Evolutionary conservation across 2,329 filamentous ascomycete species (phyloP).

Genomic region (Thielaviopsis musarum): DNA sequence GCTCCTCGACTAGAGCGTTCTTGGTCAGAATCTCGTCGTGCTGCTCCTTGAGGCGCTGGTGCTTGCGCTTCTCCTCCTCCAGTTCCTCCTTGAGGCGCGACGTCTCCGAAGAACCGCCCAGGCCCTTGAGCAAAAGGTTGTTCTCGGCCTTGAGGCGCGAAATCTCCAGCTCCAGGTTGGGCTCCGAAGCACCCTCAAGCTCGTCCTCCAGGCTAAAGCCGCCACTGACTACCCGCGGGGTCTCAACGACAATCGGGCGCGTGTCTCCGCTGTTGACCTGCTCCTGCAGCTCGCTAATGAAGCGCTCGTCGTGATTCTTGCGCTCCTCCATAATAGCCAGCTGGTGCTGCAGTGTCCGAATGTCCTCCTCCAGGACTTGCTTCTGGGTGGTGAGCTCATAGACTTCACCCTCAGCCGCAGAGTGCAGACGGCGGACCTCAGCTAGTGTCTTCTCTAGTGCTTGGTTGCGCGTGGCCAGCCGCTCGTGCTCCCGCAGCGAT

Average conservation of each 20-base stretch:
- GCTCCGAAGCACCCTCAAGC: conserved; percentile 21
- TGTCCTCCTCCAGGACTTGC: conserved; percentile 29
- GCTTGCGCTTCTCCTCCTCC: conserved; percentile 34
- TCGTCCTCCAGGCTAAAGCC: conserved; percentile 41
- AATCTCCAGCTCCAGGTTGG: conserved; percentile 32
- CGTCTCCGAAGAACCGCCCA: conserved; percentile 36
- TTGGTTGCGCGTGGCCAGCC: conserved; percentile 21
- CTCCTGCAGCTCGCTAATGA: conserved; percentile 43
- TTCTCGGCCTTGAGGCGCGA: conserved; percentile 46
- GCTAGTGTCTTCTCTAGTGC: conserved; percentile 21
- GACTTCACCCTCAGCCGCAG: conserved; percentile 11
- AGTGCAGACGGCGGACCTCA: conserved; percentile 17
- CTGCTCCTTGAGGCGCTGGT: conserved; percentile 34
- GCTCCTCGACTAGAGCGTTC: conserved; percentile 37
- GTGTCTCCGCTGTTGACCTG: conserved; percentile 26
- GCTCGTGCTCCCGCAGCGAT: conserved; percentile 23
- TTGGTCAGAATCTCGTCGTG: conserved; percentile 42
- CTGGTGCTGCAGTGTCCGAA: conserved; percentile 28
- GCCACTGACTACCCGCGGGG: not conserved
- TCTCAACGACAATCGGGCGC: conserved; percentile 14
- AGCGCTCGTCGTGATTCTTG: conserved; percentile 32
- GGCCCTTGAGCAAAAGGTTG: conserved; percentile 36
- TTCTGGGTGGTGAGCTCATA: conserved; percentile 24
- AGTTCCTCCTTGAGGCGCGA: conserved; percentile 37
- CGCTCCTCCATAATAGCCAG: conserved; percentile 31